phyloP scores from a whole-genome alignment of 768 basidiomycete genomes.

The Mycena kentingensis region DNA sequence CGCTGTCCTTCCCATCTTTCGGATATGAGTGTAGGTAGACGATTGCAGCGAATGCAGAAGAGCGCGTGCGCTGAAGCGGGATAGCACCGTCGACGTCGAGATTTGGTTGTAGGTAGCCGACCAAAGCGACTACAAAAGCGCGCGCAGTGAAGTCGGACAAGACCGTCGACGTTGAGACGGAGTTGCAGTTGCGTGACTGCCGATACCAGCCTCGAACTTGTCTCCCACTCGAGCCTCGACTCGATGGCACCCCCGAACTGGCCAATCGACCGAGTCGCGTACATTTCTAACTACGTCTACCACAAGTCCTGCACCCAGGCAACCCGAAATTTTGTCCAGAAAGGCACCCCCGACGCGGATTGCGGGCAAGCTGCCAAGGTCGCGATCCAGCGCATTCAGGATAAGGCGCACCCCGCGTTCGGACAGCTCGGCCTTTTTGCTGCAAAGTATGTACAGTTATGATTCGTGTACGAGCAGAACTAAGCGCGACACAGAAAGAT shows the following conservation, averaged over 20 bases:
- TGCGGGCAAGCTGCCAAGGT: constrained; percentile 37
- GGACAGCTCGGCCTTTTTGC: constrained; percentile 87
- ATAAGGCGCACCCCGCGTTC: constrained; percentile 66
- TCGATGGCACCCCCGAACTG: constrained; percentile 10
- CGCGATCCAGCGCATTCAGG: constrained; percentile 58
- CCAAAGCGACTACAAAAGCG: no score
- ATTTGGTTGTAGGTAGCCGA: no score
- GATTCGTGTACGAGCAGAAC: not conserved
- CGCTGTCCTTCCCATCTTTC: constrained; percentile 67
- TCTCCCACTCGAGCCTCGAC: not conserved
- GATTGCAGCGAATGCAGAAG: constrained; percentile 11
- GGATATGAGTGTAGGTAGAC: constrained; percentile 18
- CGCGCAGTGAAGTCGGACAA: no score
- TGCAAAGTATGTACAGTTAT: constrained; percentile 21
- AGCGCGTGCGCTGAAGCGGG: no score
- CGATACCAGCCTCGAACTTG: no score
- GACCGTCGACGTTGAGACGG: no score
- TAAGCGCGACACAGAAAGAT: constrained; percentile 55
- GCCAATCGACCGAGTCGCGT: constrained; percentile 44
- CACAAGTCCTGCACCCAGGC: constrained; percentile 57
- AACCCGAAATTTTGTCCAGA: constrained; percentile 41
- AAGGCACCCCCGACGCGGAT: constrained; percentile 24
- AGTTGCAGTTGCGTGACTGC: no score
- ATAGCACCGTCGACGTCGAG: no score
- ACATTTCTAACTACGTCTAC: constrained; percentile 52